Evolutionary conservation across 192 early-diverging fungal species (phyloP), one percentile per base, ranked within the genome.

Genomic region (Dissophora globulifera): DNA sequence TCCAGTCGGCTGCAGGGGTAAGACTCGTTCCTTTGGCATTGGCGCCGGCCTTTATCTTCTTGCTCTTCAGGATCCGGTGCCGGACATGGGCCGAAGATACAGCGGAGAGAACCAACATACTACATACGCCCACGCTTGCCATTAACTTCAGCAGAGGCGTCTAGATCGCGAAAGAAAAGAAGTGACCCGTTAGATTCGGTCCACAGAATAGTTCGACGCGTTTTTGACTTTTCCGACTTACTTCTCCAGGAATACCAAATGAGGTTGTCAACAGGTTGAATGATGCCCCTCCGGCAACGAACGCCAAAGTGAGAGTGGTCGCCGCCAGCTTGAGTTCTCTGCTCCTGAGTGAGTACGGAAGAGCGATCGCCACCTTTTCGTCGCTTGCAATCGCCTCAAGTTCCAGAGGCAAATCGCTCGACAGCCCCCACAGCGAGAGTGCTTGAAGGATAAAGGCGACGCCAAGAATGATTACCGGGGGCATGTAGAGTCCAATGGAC

Each of bases 401-500:
- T 10, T 81, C 72, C 43, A 83, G 55, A 22, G 62, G 56, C 23
- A 83, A 69, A 47, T 47, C 56, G 26, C 78, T 61, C 11, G 75
- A 65, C 12, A 78, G 69, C 50, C 78, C 60, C 83, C 72, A 58
- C 46, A 70, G 82, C 82, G 89, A 76, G 84, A 85, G 82, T 72
- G 87, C 90, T 46, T 92, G 86, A 45, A 92, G 67, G 19, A 93
- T 81, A 50, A 95, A 71, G 26, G 89, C 87, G 48, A 88, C 89
- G 7, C 92, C 86, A 43, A 96, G 85, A 40, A 96, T 79, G 22
- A 90, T 89, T 4, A 93, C 83, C 0, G 95, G 94, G 19, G 93
- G 93, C 60, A 96, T 89, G 71, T 96, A 98, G 52, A 92, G 85
- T 46, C 92, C 91, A 46, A 98, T 92, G 2, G 95, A 95, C 30